A percentile compares a stretch with the other conserved stretches of the same genome.
These are phyloP conservation scores for Leishmania amazonensis DNA, from an alignment of 208 protist species.

Conservation along the genomic window DNA sequence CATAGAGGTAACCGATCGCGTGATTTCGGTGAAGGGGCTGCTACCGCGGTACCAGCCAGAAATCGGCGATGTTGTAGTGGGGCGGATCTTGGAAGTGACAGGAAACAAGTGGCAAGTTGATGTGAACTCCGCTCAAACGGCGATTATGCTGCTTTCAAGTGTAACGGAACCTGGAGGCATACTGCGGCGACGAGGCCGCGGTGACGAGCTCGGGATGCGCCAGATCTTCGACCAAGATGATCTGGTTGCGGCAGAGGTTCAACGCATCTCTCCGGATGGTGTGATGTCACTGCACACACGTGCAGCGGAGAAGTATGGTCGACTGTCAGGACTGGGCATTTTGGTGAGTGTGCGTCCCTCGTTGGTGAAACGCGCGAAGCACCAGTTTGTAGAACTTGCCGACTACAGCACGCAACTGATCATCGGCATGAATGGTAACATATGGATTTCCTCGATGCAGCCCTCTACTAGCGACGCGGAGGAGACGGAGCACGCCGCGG, in stretches of 20 bases:
- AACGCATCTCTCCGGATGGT: constrained; percentile 91
- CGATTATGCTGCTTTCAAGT: constrained; percentile 95
- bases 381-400: constrained; percentile 74
- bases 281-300: constrained; percentile 95
- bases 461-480: neutral
- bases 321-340: constrained; percentile 51
- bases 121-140: constrained; percentile 91
- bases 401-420: constrained; percentile 42
- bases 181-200: constrained; percentile 87
- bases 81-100: constrained; percentile 90
- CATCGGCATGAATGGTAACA: constrained; percentile 89
- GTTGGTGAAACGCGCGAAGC: constrained; percentile 75
- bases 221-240: constrained; percentile 96
- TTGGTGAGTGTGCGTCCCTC: constrained; percentile 70
- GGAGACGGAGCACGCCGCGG: constrained; percentile 21
- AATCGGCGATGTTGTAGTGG: constrained; percentile 98
- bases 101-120: constrained; percentile 97
- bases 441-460: constrained; percentile 78
- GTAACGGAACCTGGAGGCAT: constrained; percentile 98
- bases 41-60: constrained; percentile 92
- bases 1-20: constrained; percentile 82
- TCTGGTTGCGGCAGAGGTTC: constrained; percentile 95
- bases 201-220: constrained; percentile 96
- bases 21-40: constrained; percentile 83
- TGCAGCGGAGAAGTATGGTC: constrained; percentile 85